Base-by-base conservation (phyloP, 1,139 yeast species). In the Scheffersomyces titani region DNA sequence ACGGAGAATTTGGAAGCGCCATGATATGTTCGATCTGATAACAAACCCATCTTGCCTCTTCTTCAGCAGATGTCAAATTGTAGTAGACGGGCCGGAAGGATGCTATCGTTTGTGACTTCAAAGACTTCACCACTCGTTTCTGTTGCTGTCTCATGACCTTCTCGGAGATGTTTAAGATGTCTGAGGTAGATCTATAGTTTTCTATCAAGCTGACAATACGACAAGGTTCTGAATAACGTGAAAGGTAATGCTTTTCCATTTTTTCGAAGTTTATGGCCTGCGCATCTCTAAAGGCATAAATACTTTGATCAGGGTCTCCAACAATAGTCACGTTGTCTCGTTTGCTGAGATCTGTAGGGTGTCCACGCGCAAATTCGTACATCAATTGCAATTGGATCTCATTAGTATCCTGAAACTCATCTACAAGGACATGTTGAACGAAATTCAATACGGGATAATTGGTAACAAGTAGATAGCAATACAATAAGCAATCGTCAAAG, bases 301-400 rank as follows among this genome's bases (percentile, higher is more conserved):
- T 94, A 66, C 97, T 88, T 70, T 94, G 98, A 71, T 94, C 98
- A 0, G 98, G 97, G 65, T 94, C 99, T 0, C 99, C 99, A 0
- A 94, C 98, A 1, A 92, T 86, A 0, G 98, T 90, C 7, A 93
- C 78, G 59, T 88, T 88, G 54, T 75, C 60, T 59, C 73, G 77
- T 45, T 55, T 57, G 4, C 56, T 49, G 1, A 60, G 52, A 30
- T 65, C 55, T 1, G 65, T 51, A 3, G 74, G 69, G 57, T 73
- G 71, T 5, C 78, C 79, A 19, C 72, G 69, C 0, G 91, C 86
- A 61, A 93, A 80, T 20, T 78, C 75, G 59, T 81, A 82, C 80
- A 91, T 82, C 51, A 94, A 75, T 55, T 84, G 83, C 59, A 92
- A 76, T 68, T 94, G 98, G 21, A 91, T 80, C 36, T 79, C 79